Conservation (phyloP, 306 rosid genomes). For the Begonia fuchsioides region DNA sequence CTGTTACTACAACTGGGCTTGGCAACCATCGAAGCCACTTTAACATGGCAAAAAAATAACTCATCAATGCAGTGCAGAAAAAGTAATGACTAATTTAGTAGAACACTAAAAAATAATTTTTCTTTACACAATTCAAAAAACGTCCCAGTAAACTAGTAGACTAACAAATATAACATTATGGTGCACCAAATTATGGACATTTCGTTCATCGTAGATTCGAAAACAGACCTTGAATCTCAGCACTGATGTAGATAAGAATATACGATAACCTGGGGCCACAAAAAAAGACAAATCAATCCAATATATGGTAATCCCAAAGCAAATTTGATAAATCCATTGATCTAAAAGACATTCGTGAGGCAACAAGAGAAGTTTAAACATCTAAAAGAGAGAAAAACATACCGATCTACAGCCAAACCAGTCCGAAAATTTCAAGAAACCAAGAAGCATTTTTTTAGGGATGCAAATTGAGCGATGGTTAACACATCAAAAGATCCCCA, state of each 20-base stretch:
- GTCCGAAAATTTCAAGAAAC: slow-evolving; percentile 25
- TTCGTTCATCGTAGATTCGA: slow-evolving; percentile 21
- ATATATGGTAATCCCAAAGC: slow-evolving; percentile 21
- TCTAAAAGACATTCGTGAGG: slow-evolving; percentile 21
- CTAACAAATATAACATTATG: slow-evolving; percentile 4
- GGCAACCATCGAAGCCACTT: slow-evolving; percentile 72
- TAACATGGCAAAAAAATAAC: slow-evolving; percentile 11
- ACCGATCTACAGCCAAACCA: slow-evolving; percentile 4
- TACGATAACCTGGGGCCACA: slow-evolving; percentile 14
- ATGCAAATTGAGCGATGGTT: slow-evolving; percentile 10
- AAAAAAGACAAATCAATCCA: slow-evolving; percentile 8
- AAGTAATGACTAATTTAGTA: slow-evolving; percentile 5
- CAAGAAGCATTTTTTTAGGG: slow-evolving; percentile 10
- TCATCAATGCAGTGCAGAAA: slow-evolving; percentile 16
- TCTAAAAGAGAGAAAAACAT: slow-evolving; percentile 20
- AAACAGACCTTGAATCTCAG: slow-evolving; percentile 29
- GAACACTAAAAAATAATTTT: slow-evolving; percentile 1
- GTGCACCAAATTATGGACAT: slow-evolving; percentile 15
- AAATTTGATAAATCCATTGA: slow-evolving; percentile 15
- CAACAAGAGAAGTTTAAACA: slow-evolving; percentile 8
- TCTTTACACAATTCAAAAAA: no score
- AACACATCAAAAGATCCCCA: slow-evolving; percentile 28
- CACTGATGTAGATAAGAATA: not conserved
- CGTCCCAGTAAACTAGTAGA: slow-evolving; percentile 16
- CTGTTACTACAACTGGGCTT: slow-evolving; percentile 20